Evolutionary conservation across 805 yeast species (phyloP).

Genomic region (Wickerhamiella occidentalis): DNA sequence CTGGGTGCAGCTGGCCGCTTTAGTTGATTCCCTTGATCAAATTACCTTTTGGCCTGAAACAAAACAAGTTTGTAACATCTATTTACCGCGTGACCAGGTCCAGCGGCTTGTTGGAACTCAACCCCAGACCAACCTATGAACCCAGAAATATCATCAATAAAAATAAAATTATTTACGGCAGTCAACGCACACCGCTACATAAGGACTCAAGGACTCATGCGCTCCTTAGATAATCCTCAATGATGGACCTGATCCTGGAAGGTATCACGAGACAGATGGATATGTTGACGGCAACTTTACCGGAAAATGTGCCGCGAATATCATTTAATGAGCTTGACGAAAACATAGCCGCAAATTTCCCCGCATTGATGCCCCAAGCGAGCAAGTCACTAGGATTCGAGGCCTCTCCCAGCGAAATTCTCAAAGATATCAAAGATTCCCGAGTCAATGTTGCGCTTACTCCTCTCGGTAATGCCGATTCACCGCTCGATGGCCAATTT

Average conservation of each 20-base stretch:
- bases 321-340: neutral
- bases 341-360: neutral
- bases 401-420: neutral
- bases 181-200: no score
- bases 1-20: no score
- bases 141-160: no score
- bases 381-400: neutral
- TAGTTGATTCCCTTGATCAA: no score
- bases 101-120: no score
- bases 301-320: neutral
- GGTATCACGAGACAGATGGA: slow-evolving; percentile 10
- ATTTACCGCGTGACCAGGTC: no score
- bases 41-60: no score
- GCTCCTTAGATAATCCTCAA: no score
- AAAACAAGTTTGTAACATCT: no score
- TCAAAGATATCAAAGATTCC: neutral
- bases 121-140: no score
- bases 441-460: slow-evolving; percentile 25
- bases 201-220: no score
- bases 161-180: no score
- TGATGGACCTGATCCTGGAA: slow-evolving; percentile 4
- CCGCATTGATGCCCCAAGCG: slow-evolving; percentile 1
- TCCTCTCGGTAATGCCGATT: slow-evolving; percentile 30
- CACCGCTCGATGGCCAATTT: slow-evolving; percentile 27
- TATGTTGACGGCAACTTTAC: slow-evolving; percentile 2